Base-by-base conservation (phyloP, 441 rosid genomes). In the Dalechampia spathulata region DNA sequence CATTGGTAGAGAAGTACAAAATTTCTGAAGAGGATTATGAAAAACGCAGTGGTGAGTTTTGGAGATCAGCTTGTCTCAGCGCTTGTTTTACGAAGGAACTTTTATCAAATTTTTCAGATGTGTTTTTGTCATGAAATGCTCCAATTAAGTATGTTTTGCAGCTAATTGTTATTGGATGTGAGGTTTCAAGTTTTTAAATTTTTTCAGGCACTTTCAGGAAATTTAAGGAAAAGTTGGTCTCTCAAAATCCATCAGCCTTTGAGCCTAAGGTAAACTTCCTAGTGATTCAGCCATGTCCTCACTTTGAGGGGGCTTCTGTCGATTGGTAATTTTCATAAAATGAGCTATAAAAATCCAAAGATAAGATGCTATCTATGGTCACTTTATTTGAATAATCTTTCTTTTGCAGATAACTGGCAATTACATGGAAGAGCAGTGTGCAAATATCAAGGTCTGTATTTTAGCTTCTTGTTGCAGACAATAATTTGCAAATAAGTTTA, bases 21-120 rank as follows among this genome's bases (percentile, higher is more conserved):
- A 93, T 93, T 30, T 93, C 97, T 41, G 97, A 93, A 16, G 97
- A 90, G 58, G 91, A 79, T 36, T 93, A 87, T 64, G 74, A 69
- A 19, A 87, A 93, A 63, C 90, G 78, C n/a, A 77, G 72, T 41
- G 87, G 96, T 85, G 61, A 64, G 70, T 65, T 65, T 40, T 61
- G 11, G 6, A n/a, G 17, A 46, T n/a, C n/a, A n/a, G n/a, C n/a
- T n/a, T n/a, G n/a, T n/a, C n/a, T n/a, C n/a, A n/a, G n/a, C n/a
- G n/a, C n/a, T n/a, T n/a, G n/a, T n/a, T n/a, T n/a, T n/a, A n/a
- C n/a, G n/a, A n/a, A n/a, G n/a, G n/a, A n/a, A n/a, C n/a, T n/a
- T n/a, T n/a, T n/a, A n/a, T n/a, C n/a, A n/a, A n/a, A n/a, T n/a
- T n/a, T n/a, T n/a, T n/a, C n/a, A n/a, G n/a, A n/a, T n/a, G n/a